Evolutionary conservation across 2,329 filamentous ascomycete species (phyloP).

Genomic region (Neofusicoccum laricinum): DNA sequence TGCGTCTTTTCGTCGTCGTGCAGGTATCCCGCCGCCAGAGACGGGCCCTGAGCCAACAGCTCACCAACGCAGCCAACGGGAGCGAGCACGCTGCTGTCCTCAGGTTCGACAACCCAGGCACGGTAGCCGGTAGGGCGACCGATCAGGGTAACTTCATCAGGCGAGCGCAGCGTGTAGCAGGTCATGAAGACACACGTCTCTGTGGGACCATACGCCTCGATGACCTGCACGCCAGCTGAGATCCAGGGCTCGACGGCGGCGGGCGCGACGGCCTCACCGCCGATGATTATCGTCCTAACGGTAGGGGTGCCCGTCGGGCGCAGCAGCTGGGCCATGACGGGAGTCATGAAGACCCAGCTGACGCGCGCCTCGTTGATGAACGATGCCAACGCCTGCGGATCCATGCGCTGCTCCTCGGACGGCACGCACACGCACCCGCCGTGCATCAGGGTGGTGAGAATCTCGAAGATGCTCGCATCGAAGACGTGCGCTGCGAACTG

Average conservation of each 20-base stretch:
- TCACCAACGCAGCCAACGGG: conserved; percentile 36
- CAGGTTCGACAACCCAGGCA: conserved; percentile 28
- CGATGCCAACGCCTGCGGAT: conserved; percentile 33
- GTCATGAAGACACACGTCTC: conserved; percentile 6
- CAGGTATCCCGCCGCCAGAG: conserved; percentile 33
- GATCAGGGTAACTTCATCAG: not conserved
- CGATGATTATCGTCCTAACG: conserved; percentile 30
- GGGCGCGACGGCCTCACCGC: conserved; percentile 29
- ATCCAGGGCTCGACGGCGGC: conserved; percentile 19
- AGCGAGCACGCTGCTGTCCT: conserved; percentile 25
- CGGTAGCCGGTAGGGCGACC: not conserved
- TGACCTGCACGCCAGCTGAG: not conserved
- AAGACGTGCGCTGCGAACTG: conserved; percentile 22
- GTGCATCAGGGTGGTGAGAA: conserved; percentile 29
- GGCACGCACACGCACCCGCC: conserved; percentile 41
- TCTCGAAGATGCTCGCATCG: conserved; percentile 34
- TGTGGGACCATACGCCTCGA: not conserved
- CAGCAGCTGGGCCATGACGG: conserved; percentile 35
- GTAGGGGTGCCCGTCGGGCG: conserved; percentile 36
- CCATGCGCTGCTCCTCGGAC: conserved; percentile 45
- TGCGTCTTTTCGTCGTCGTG: conserved; percentile 30
- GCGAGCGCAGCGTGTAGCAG: conserved; percentile 13
- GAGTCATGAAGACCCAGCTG: conserved; percentile 35
- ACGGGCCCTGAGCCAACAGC: conserved; percentile 33
- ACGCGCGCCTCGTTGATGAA: conserved; percentile 19